Evolutionary conservation across 805 yeast species (phyloP).

Genomic region (Debaryomyces hansenii): DNA sequence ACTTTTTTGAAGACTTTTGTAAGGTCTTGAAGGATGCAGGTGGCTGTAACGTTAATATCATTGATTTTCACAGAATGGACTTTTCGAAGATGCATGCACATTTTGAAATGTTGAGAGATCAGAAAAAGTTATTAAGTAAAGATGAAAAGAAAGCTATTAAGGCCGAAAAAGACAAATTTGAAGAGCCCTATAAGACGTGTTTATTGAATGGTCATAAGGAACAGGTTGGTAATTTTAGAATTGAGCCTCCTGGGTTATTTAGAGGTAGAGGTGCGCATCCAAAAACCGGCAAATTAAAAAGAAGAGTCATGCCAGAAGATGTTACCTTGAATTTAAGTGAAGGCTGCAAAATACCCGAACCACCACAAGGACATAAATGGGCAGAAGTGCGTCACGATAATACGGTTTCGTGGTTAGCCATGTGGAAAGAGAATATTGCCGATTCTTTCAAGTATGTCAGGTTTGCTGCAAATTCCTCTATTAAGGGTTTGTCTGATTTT

Average conservation of each 20-base stretch:
- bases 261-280: conserved; percentile 98
- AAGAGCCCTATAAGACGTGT: conserved; percentile 82
- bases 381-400: conserved; percentile 86
- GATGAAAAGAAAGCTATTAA: conserved; percentile 77
- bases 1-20: conserved; percentile 79
- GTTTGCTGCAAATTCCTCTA: conserved; percentile 85
- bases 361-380: conserved; percentile 90
- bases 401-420: conserved; percentile 93
- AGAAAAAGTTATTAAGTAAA: conserved; percentile 63
- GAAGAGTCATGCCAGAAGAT: conserved; percentile 86
- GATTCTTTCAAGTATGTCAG: conserved; percentile 84
- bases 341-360: conserved; percentile 69
- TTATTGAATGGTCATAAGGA: conserved; percentile 83
- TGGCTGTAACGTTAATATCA: conserved; percentile 54
- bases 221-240: conserved; percentile 88
- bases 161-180: conserved; percentile 69
- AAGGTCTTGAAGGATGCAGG: conserved; percentile 68
- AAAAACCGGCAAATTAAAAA: conserved; percentile 86
- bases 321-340: conserved; percentile 79
- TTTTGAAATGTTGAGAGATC: conserved; percentile 68
- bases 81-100: conserved; percentile 71
- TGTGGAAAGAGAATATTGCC: conserved; percentile 93
- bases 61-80: conserved; percentile 69
- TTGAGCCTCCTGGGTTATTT: conserved; percentile 95
- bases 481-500: conserved; percentile 88